Conservation (phyloP, 371 early-diverging fungal species). For the Parasitella parasitica region DNA sequence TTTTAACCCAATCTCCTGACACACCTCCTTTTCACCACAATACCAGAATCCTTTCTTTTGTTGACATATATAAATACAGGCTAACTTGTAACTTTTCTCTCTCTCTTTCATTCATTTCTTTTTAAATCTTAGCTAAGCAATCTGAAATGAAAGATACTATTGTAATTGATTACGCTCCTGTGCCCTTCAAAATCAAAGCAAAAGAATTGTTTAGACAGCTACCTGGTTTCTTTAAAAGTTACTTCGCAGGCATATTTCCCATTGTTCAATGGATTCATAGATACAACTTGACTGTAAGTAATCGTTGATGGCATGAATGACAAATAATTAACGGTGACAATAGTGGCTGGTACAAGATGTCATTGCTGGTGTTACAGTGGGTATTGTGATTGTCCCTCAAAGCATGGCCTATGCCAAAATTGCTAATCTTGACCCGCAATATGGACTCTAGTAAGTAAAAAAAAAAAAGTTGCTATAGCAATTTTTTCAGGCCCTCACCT, state of each 20-base stretch:
- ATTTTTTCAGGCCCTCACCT: conserved; percentile 21
- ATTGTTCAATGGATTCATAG: conserved; percentile 31
- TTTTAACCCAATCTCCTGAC: background rate
- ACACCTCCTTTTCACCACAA: background rate
- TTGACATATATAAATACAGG: background rate
- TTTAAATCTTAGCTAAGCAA: background rate
- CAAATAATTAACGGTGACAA: background rate
- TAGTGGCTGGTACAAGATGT: conserved; percentile 80
- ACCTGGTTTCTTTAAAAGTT: conserved; percentile 1
- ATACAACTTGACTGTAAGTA: conserved; percentile 30
- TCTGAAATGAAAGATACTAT: conserved; percentile 2
- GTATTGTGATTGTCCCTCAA: conserved; percentile 83
- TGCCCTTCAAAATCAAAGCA: background rate
- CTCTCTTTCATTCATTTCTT: background rate
- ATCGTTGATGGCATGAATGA: background rate
- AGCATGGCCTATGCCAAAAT: conserved; percentile 83
- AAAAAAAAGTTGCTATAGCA: background rate
- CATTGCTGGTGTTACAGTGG: conserved; percentile 87
- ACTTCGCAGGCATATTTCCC: conserved; percentile 9
- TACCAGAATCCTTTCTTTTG: background rate
- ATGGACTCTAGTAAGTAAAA: conserved; percentile 36
- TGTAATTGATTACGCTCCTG: conserved; percentile 4
- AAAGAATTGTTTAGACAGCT: background rate
- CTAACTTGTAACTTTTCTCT: background rate
- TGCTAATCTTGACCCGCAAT: conserved; percentile 66